Evolutionary conservation across 441 rosid species (phyloP), one percentile per base, ranked within the genome.

Genomic region (Gossypium laxum): DNA sequence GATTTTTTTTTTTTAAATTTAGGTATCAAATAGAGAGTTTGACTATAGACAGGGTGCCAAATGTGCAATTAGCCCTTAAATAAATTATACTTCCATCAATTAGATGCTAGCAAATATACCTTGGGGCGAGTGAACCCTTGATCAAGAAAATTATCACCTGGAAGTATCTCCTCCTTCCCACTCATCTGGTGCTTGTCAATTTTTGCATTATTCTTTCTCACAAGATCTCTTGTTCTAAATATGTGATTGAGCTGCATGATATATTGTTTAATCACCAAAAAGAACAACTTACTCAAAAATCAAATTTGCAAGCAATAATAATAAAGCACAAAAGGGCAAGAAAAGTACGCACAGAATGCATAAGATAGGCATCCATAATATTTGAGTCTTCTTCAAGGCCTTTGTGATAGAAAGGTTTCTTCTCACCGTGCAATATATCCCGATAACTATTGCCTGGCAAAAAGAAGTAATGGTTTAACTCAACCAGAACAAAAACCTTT

Each of bases 91-190:
- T 1, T 59, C 28, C 70, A 51, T 7, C 19, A 51, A 68, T 51
- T 10, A 54, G 32, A 69, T 34, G n/a, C 57, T 18, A 18, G 63
- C 32, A 22, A 28, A 43, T 12, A 66, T 79, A 91, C 98, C 98
- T 93, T 93, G 12, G 98, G 92, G 82, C 97, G 98, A 70, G 98
- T 91, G 79, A 91, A 93, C 61, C 98, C 98, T 61, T 82, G 96
- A 81, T 93, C 98, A 80, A 82, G 92, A 71, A 85, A 86, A 70
- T 70, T 81, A 83, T 85, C 88, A 51, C 76, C 84, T 83, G 75
- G 61, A 64, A 87, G 78, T 50, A 85, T 72, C 63, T 80, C 89
- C 74, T 83, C 90, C 70, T 76, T 73, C 32, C 85, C 72, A 54
- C 69, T 72, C 70, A 76, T 87, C 82, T 77, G 80, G 76, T 80